phyloP scores from a whole-genome alignment of 169 alveolate species.

The Plasmodium berghei region DNA sequence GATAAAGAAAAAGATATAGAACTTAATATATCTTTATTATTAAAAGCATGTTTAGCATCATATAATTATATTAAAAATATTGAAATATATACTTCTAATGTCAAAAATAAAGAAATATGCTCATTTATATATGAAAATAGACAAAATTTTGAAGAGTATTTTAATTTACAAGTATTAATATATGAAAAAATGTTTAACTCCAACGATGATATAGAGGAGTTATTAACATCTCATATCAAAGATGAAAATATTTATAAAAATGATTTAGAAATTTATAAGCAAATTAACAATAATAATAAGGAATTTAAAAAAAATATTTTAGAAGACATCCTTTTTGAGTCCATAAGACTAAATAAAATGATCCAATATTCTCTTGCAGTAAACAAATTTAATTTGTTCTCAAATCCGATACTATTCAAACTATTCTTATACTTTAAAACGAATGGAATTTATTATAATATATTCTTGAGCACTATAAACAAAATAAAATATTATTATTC shows the following conservation, averaged over 20 bases:
- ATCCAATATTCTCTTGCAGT: constrained; percentile 67
- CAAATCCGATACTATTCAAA: constrained; percentile 17
- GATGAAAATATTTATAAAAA: constrained; percentile 26
- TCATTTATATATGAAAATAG: constrained; percentile 54
- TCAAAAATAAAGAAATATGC: constrained; percentile 42
- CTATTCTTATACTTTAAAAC: constrained; percentile 51
- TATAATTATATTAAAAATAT: constrained; percentile 60
- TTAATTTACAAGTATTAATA: constrained; percentile 36
- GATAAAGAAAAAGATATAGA: constrained; percentile 53
- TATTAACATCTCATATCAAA: constrained; percentile 20
- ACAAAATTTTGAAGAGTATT: constrained; percentile 32
- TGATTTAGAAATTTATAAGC: constrained; percentile 42
- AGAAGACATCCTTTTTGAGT: constrained; percentile 52
- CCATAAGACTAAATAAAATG: constrained; percentile 40
- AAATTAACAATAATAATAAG: constrained; percentile 24
- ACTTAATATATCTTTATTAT: constrained; percentile 43
- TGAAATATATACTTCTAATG: constrained; percentile 43
- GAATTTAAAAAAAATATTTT: constrained; percentile 27
- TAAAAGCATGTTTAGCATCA: constrained; percentile 70
- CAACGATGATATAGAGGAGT: constrained; percentile 16
- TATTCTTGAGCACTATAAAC: constrained; percentile 31
- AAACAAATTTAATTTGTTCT: constrained; percentile 34
- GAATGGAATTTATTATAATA: constrained; percentile 35
- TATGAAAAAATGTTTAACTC: constrained; percentile 29
- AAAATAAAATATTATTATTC: constrained; percentile 54